These are phyloP conservation scores for Citrullus mucosospermus DNA, from an alignment of 306 rosid species.

Conservation along the genomic window DNA sequence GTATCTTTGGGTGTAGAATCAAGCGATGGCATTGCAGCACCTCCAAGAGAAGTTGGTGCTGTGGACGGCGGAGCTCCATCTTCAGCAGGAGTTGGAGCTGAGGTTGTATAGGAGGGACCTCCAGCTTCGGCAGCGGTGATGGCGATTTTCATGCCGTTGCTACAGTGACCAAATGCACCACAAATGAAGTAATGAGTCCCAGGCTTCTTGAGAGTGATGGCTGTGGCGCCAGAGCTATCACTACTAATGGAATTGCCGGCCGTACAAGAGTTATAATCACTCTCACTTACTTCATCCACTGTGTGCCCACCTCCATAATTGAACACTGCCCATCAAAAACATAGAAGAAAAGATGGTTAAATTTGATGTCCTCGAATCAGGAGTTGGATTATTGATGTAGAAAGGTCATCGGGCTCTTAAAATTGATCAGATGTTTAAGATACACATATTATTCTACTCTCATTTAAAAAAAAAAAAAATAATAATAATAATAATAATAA, in stretches of 20 bases:
- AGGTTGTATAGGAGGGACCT: slow-evolving; percentile 12
- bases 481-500: too few relatives aligned
- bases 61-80: slow-evolving; percentile 6
- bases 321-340: slow-evolving; percentile 32
- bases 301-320: slow-evolving; percentile 73
- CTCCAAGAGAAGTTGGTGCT: slow-evolving; percentile 5
- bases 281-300: slow-evolving; percentile 60
- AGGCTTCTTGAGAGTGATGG: slow-evolving; percentile 45
- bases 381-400: too few relatives aligned
- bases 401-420: too few relatives aligned
- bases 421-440: too few relatives aligned
- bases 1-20: slow-evolving; percentile 1
- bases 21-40: slow-evolving; percentile 21
- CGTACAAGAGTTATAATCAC: slow-evolving; percentile 61
- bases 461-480: too few relatives aligned
- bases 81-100: slow-evolving; percentile 2
- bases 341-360: too few relatives aligned
- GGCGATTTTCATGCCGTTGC: slow-evolving; percentile 77
- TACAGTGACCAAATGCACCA: slow-evolving; percentile 43
- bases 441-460: too few relatives aligned
- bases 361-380: too few relatives aligned
- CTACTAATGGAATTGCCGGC: slow-evolving; percentile 44
- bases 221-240: slow-evolving; percentile 63
- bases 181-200: slow-evolving; percentile 82
- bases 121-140: slow-evolving; percentile 35